Evolutionary conservation across 306 rosid genomes (phyloP).

Genomic region (Prosopis cineraria): DNA sequence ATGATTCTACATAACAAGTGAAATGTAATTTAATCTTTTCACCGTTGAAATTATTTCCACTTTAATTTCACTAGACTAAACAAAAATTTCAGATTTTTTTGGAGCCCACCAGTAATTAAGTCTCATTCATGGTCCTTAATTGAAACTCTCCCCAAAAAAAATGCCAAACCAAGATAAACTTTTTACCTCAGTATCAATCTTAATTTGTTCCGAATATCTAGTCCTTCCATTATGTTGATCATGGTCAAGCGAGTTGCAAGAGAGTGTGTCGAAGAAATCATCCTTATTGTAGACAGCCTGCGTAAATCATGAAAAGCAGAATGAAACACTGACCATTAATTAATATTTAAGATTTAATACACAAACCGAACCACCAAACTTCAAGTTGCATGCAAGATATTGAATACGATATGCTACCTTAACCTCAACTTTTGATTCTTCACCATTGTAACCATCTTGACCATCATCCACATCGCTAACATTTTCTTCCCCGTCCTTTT

Average conservation of each 20-base stretch:
- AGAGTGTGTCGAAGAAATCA: slow-evolving; percentile 56
- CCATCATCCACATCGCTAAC: slow-evolving; percentile 26
- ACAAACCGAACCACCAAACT: background rate
- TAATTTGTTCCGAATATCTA: slow-evolving; percentile 55
- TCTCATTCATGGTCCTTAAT: no score
- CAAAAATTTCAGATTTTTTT: no score
- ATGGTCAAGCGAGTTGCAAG: slow-evolving; percentile 43
- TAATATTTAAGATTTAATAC: background rate
- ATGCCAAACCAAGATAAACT: slow-evolving; percentile 11
- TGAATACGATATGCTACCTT: slow-evolving; percentile 39
- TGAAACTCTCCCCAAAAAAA: no score
- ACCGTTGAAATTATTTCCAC: no score
- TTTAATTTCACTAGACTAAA: no score
- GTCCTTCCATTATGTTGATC: slow-evolving; percentile 50
- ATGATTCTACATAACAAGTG: no score
- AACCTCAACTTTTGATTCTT: slow-evolving; percentile 27
- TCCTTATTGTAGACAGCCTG: slow-evolving; percentile 56
- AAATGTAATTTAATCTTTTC: no score
- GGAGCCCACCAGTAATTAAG: no score
- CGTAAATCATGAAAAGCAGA: slow-evolving; percentile 27
- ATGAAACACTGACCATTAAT: slow-evolving; percentile 9
- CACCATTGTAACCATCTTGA: slow-evolving; percentile 37
- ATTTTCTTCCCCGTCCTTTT: slow-evolving; percentile 42
- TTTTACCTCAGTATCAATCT: slow-evolving; percentile 56
- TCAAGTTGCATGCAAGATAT: background rate